These are phyloP conservation scores for Solanum chiquidenum DNA, from an alignment of 257 asterid genomes.

Conservation along the genomic window DNA sequence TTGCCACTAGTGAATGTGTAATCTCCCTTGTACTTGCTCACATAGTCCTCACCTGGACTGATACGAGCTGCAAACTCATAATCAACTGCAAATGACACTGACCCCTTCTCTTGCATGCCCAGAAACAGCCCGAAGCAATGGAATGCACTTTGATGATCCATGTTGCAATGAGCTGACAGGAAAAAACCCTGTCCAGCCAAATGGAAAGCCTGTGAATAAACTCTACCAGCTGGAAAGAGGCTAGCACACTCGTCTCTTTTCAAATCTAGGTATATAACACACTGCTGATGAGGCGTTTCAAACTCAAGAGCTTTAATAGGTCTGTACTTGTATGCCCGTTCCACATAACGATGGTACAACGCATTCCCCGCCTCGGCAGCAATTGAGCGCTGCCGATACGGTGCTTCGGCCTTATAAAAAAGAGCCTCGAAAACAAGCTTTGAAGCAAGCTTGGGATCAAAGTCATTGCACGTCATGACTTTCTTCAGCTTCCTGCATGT, in stretches of 20 bases:
- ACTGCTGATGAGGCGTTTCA: constrained; percentile 60
- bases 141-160: constrained; percentile 53
- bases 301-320: constrained; percentile 73
- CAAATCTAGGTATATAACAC: constrained; percentile 69
- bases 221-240: constrained; percentile 58
- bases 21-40: constrained; percentile 55
- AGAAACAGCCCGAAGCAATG: constrained; percentile 77
- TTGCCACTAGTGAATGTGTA: constrained; percentile 61
- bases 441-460: constrained; percentile 46
- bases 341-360: constrained; percentile 36
- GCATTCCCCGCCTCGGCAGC: constrained; percentile 29
- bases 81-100: constrained; percentile 50
- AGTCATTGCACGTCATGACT: constrained; percentile 53
- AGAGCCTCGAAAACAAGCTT: constrained; percentile 72
- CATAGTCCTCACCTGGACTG: constrained; percentile 43
- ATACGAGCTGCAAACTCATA: constrained; percentile 59
- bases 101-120: constrained; percentile 75
- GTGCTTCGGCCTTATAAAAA: constrained; percentile 67
- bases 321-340: constrained; percentile 68
- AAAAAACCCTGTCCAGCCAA: constrained; percentile 82
- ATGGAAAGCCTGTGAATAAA: constrained; percentile 78
- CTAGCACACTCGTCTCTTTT: constrained; percentile 56
- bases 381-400: constrained; percentile 52
- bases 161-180: constrained; percentile 75
- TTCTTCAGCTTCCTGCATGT: constrained; percentile 69